These are phyloP conservation scores for Hippophae gyantsensis DNA, from an alignment of 306 rosid species.

Conservation along the genomic window DNA sequence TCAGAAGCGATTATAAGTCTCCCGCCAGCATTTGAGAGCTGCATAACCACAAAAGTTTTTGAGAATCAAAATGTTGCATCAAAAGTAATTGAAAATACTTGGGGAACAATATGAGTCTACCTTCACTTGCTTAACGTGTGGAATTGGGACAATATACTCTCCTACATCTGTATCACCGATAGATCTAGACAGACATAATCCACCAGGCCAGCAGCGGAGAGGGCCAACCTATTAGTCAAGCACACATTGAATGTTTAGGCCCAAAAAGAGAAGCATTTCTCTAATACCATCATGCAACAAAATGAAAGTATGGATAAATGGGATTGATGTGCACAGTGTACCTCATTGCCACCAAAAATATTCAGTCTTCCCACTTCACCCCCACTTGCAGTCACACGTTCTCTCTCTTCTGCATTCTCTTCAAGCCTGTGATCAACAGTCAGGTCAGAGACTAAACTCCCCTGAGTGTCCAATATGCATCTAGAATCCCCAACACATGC, in stretches of 20 bases:
- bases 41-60: conserved; percentile 15
- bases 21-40: conserved; percentile 95
- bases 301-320: conserved; percentile 11
- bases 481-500: conserved; percentile 99
- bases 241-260: conserved; percentile 3
- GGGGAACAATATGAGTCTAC: conserved; percentile 29
- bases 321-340: conserved; percentile 27
- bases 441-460: conserved; percentile 86
- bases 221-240: conserved; percentile 68
- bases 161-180: conserved; percentile 99
- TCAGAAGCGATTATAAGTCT: conserved; percentile 96
- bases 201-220: conserved; percentile 99
- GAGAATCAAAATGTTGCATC: conserved; percentile 10
- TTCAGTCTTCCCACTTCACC: conserved; percentile 99
- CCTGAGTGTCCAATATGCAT: conserved; percentile 90
- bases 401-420: conserved; percentile 93
- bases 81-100: conserved; percentile 10
- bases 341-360: conserved; percentile 88
- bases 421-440: conserved; percentile 96
- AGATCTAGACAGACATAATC: conserved; percentile 94
- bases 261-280: neutral
- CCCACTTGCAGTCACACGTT: conserved; percentile 98
- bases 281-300: conserved; percentile 2
- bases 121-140: conserved; percentile 98
- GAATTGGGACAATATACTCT: conserved; percentile 90